phyloP scores from a whole-genome alignment of 2,329 filamentous ascomycete genomes.

The Botrytis porri region DNA sequence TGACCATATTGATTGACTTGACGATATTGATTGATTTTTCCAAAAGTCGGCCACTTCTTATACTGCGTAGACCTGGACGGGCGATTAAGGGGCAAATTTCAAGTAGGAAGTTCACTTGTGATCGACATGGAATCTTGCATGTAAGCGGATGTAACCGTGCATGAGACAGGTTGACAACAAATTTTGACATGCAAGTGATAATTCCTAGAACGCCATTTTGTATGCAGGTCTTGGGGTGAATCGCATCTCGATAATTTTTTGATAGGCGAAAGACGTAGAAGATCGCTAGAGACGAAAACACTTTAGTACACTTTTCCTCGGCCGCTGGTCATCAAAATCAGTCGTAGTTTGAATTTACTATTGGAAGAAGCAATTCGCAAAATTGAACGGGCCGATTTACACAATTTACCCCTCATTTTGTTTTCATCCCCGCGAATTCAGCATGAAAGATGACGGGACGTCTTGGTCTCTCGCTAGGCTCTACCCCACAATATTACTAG shows the following conservation, averaged over 20 bases:
- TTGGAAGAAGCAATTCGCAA: neutral
- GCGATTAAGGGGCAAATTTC: neutral
- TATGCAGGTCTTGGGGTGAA: neutral
- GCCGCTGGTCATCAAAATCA: too few relatives aligned
- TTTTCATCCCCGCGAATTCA: neutral
- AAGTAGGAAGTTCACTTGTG: neutral
- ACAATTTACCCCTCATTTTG: neutral
- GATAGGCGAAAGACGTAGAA: neutral
- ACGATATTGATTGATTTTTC: neutral
- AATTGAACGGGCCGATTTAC: neutral
- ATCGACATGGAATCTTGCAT: neutral
- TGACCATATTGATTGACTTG: constrained; percentile 1
- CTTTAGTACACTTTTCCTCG: neutral
- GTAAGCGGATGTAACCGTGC: neutral
- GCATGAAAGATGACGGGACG: neutral
- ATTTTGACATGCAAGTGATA: neutral
- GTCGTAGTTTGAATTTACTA: neutral
- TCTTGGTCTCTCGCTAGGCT: neutral
- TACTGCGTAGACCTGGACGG: neutral
- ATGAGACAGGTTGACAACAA: neutral
- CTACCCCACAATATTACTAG: neutral
- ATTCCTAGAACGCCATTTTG: neutral
- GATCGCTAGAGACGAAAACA: neutral
- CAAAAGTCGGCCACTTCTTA: neutral
- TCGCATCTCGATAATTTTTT: neutral